Base-by-base conservation (phyloP, 139 green algal species). In the Chlamydomonas schloesseri region DNA sequence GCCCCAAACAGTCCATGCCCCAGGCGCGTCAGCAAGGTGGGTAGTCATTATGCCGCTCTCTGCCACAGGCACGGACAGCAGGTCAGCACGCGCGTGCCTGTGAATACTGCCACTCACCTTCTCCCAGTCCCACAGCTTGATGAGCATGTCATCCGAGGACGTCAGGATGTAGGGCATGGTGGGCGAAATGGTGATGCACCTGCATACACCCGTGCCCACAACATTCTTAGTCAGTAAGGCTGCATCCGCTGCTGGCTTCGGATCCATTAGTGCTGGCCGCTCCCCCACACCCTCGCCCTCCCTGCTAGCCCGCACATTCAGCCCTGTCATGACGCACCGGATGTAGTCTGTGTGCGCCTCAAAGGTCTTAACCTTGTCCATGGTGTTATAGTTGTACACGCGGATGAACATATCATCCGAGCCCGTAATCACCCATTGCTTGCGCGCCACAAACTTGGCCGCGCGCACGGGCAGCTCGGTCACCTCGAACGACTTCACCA, bases 41-140 rank as follows among this genome's bases (percentile, higher is more conserved):
- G 42, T n/a, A n/a, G n/a, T n/a, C n/a, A n/a, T n/a, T n/a, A n/a
- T n/a, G n/a, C n/a, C n/a, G n/a, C n/a, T n/a, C n/a, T n/a, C n/a
- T n/a, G n/a, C n/a, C n/a, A n/a, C n/a, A n/a, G n/a, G n/a, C n/a
- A n/a, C n/a, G n/a, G n/a, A n/a, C n/a, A n/a, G n/a, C n/a, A n/a
- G n/a, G n/a, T n/a, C n/a, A n/a, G n/a, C n/a, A n/a, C n/a, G n/a
- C n/a, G n/a, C n/a, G 28, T 18, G 42, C 28, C 10, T 33, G n/a
- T 21, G 11, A 69, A 67, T 29, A 29, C 34, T 28, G 9, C 13
- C 3, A 29, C 82, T 1, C 67, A 93, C 94, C 92, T 97, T 97
- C 86, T 99, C 98, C 98, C 98, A 99, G 92, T 99, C 97, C 98
- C 98, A 99, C 57, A 99, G 95, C 93, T 99, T 99, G 94, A 99